A percentile compares a stretch with the other conserved stretches of the same genome.
Evolutionary conservation across 768 basidiomycete species (phyloP).

Genomic region (Suillus weaverae): DNA sequence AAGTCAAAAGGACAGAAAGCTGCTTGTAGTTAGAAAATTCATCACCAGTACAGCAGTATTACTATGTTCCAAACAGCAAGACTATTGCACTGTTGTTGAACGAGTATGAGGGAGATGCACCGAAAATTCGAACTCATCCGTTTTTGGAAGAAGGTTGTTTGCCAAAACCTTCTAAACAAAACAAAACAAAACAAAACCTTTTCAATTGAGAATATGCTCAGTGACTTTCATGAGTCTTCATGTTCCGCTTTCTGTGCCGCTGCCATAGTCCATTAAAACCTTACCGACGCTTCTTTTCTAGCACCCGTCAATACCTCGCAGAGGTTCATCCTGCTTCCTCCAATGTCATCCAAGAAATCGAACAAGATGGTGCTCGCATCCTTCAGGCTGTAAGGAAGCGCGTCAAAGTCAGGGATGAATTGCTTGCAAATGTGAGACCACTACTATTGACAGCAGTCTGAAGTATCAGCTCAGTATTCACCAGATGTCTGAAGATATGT

Average conservation of each 20-base stretch:
- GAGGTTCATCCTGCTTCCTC: not conserved
- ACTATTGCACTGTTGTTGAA: not conserved
- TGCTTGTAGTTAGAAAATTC: not conserved
- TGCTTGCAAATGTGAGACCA: conserved; percentile 39
- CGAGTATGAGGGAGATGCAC: not conserved
- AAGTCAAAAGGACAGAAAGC: not conserved
- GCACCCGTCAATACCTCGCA: conserved; percentile 8
- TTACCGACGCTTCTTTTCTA: not conserved
- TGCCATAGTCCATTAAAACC: conserved; percentile 5
- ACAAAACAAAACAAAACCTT: not conserved
- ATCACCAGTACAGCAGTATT: not conserved
- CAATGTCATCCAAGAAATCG: conserved; percentile 28
- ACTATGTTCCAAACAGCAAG: not conserved
- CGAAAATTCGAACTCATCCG: not conserved
- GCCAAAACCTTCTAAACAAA: not conserved
- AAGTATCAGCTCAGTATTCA: not conserved
- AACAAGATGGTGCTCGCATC: conserved; percentile 49
- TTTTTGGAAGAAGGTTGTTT: not conserved
- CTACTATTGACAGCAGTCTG: not conserved
- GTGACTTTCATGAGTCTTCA: not conserved
- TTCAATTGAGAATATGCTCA: not conserved
- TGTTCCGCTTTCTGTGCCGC: conserved; percentile 8
- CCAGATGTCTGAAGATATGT: conserved; percentile 55
- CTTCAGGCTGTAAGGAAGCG: conserved; percentile 34
- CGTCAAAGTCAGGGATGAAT: conserved; percentile 1